Conservation (phyloP, 768 basidiomycete genomes). For the Ephemerocybe angulata region DNA sequence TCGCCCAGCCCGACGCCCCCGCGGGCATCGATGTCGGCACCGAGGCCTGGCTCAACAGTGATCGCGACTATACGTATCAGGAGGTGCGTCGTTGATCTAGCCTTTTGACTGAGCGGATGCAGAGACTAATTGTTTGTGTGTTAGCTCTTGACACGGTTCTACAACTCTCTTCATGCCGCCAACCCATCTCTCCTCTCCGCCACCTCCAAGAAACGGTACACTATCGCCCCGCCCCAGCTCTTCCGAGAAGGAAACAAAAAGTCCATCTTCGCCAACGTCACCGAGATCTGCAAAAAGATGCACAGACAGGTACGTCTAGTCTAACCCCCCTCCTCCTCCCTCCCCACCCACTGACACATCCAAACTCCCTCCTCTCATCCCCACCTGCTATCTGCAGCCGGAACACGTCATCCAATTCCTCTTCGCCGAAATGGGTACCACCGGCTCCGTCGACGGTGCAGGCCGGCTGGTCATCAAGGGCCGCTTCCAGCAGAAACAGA, state of each 20-base stretch:
- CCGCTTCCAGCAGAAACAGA: constrained; percentile 96
- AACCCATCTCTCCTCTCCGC: constrained; percentile 85
- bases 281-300: constrained; percentile 98
- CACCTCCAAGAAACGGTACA: constrained; percentile 89
- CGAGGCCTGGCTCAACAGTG: constrained; percentile 88
- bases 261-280: constrained; percentile 93
- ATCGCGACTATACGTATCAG: constrained; percentile 93
- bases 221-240: constrained; percentile 92
- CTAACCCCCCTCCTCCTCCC: not conserved
- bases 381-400: too few species aligned
- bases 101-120: not conserved
- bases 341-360: not conserved
- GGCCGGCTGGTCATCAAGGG: constrained; percentile 95
- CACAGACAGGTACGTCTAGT: constrained; percentile 60
- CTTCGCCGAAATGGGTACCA: constrained; percentile 98
- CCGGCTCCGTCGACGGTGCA: constrained; percentile 89
- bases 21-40: constrained; percentile 68
- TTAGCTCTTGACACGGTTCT: constrained; percentile 93
- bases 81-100: constrained; percentile 52
- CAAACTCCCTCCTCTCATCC: not conserved
- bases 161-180: constrained; percentile 83
- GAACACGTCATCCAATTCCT: constrained; percentile 97
- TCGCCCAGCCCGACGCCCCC: constrained; percentile 56
- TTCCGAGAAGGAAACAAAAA: constrained; percentile 97
- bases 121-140: constrained; percentile 4